These are phyloP conservation scores for Linanthus parryae DNA, from an alignment of 148 eudicot species.

Conservation along the genomic window DNA sequence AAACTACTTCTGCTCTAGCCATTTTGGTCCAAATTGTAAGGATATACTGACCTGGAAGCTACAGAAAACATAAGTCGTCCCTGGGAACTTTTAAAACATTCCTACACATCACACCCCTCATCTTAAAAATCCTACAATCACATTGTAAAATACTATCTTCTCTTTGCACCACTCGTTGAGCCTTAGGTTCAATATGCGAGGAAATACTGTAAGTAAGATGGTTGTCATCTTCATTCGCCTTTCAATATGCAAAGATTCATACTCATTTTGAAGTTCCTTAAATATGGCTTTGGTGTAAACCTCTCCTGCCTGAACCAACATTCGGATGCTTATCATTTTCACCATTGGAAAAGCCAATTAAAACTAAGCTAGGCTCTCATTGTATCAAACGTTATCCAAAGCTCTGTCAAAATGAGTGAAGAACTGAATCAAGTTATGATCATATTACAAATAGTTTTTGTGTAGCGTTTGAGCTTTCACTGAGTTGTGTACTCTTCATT, in stretches of 20 bases:
- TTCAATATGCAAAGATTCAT: background rate
- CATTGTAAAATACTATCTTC: background rate
- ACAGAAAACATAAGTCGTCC: too few species aligned
- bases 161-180: background rate
- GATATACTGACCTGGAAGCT: background rate
- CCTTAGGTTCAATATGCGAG: background rate
- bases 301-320: background rate
- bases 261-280: slow-evolving; percentile 6
- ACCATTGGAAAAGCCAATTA: background rate
- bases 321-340: background rate
- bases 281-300: slow-evolving; percentile 5
- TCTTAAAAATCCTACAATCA: too few species aligned
- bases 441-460: background rate
- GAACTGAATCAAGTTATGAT: background rate
- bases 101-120: too few species aligned
- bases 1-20: background rate
- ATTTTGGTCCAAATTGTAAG: background rate
- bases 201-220: background rate
- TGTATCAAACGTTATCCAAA: background rate
- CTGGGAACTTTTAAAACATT: too few species aligned
- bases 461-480: background rate
- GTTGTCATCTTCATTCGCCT: background rate
- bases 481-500: slow-evolving; percentile 4
- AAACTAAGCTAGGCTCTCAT: background rate
- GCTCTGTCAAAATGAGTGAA: slow-evolving; percentile 1